Percentiles rank a stretch among this genome's conserved stretches.
Evolutionary conservation across 1,139 yeast species (phyloP).

Genomic region (Candida freyschussii): DNA sequence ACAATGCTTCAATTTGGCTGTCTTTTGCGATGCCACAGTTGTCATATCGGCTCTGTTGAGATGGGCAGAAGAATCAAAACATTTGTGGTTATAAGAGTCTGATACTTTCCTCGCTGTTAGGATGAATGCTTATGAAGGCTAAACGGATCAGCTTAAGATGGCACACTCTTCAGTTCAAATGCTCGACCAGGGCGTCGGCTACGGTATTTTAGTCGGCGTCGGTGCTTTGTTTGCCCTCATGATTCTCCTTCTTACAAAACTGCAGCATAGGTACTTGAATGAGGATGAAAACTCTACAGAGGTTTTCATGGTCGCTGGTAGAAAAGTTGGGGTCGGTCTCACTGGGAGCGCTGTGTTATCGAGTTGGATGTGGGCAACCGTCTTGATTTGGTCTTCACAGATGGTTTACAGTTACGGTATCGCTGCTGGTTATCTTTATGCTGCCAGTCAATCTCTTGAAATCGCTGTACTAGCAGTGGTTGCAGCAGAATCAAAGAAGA

Average conservation of each 20-base stretch:
- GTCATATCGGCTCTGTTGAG: too few species aligned
- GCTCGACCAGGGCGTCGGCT: slow-evolving; percentile 51
- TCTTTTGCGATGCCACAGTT: too few species aligned
- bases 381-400: slow-evolving; percentile 16
- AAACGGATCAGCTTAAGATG: too few species aligned
- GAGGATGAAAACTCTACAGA: slow-evolving; percentile 52
- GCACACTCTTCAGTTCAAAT: too few species aligned
- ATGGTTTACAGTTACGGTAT: slow-evolving; percentile 35
- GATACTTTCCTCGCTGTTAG: too few species aligned
- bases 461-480: slow-evolving; percentile 36
- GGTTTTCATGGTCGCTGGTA: slow-evolving; percentile 54
- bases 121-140: too few species aligned
- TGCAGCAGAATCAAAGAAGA: slow-evolving; percentile 40
- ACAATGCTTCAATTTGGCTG: too few species aligned
- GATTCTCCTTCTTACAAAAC: slow-evolving; percentile 48
- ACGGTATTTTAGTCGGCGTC: slow-evolving; percentile 47
- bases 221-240: slow-evolving; percentile 49
- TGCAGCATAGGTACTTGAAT: slow-evolving; percentile 43
- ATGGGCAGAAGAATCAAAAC: too few species aligned
- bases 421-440: slow-evolving; percentile 35
- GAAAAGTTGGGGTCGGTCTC: slow-evolving; percentile 42
- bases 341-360: slow-evolving; percentile 41
- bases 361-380: slow-evolving; percentile 51
- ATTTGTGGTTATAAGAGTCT: too few species aligned
- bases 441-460: slow-evolving; percentile 36